Evolutionary conservation across 2,329 filamentous ascomycete species (phyloP), one percentile per base, ranked within the genome.

Genomic region (Fusarium sp.): DNA sequence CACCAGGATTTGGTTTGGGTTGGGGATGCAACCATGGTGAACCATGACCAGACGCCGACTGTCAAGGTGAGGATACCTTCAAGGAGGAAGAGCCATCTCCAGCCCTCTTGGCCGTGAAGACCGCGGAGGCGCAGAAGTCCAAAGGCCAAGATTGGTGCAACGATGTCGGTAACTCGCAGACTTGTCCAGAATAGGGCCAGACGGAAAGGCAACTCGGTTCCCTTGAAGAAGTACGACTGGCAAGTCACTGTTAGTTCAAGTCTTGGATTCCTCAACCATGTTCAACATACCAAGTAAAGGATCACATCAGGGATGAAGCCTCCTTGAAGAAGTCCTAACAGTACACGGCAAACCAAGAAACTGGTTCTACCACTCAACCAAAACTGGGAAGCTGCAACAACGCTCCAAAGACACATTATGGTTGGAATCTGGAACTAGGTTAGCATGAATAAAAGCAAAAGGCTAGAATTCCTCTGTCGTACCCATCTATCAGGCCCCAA

Each of bases 401-500:
- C 72, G 72, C 86, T 88, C 88, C 88, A 90, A 3, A 85, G 82
- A 5, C 86, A 80, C 83, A 91, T 89, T 70, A 89, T 88, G 29
- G 87, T 80, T 0, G 89, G 89, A 56, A 91, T 90, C 67, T 67
- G 16, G 8, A 16, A 12, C 2, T 1, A 12, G 0, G 22, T 57
- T 0, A 57, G 53, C 6, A 10, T 3, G 1, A 12, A 0, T 51
- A 9, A 24, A 17, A 24, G n/a, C 12, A 56, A 33, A 16, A 12
- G 12, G 14, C 14, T 38, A 6, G 38, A 3, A 29, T 11, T 16
- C 5, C 3, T 20, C 9, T 8, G 3, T 10, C 59, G 10, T 58
- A 70, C 67, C 88, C 88, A 91, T 29, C 87, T 84, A 70, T 91
- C 89, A 0, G 87, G 88, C 0, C 87, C 89, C 57, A 89, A 78